phyloP scores from a whole-genome alignment of 371 early-diverging fungal species.

The Encephalitozoon hellem region DNA sequence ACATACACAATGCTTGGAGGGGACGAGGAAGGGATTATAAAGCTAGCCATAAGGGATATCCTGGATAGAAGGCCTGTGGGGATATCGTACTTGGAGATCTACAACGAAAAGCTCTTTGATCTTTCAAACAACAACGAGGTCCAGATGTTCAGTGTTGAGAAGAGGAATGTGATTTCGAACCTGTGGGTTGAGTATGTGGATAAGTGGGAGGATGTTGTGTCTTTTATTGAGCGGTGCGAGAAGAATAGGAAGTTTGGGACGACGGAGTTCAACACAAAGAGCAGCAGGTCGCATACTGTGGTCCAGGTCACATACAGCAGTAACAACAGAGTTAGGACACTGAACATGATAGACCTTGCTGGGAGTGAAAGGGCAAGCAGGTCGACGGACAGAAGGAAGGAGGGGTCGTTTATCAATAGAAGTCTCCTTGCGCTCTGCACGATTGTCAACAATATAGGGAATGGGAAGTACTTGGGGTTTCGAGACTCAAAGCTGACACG shows the following conservation, averaged over 20 bases:
- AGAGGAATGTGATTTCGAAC: conserved; percentile 31
- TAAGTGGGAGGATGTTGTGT: conserved; percentile 69
- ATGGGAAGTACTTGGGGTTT: conserved; percentile 69
- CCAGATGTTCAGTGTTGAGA: conserved; percentile 37
- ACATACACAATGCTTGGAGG: conserved; percentile 60
- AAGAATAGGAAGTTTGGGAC: conserved; percentile 69
- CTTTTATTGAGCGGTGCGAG: conserved; percentile 70
- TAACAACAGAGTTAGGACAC: conserved; percentile 60
- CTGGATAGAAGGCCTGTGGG: conserved; percentile 65
- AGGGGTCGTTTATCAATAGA: conserved; percentile 64
- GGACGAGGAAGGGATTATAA: conserved; percentile 45
- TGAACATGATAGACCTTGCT: conserved; percentile 60
- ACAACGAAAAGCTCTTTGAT: conserved; percentile 74
- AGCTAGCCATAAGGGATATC: conserved; percentile 27
- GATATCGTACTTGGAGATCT: conserved; percentile 86
- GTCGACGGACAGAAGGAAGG: conserved; percentile 50
- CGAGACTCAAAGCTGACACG: conserved; percentile 80
- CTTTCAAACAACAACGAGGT: conserved; percentile 61
- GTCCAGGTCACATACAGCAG: conserved; percentile 69
- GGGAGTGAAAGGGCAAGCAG: conserved; percentile 57
- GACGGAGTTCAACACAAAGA: conserved; percentile 73
- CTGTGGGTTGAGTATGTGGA: conserved; percentile 63
- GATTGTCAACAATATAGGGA: conserved; percentile 58
- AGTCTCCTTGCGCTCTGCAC: conserved; percentile 59
- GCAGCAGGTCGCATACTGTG: conserved; percentile 77